These are phyloP conservation scores for Rhododendron ovatum DNA, from an alignment of 148 eudicot species.

Conservation along the genomic window DNA sequence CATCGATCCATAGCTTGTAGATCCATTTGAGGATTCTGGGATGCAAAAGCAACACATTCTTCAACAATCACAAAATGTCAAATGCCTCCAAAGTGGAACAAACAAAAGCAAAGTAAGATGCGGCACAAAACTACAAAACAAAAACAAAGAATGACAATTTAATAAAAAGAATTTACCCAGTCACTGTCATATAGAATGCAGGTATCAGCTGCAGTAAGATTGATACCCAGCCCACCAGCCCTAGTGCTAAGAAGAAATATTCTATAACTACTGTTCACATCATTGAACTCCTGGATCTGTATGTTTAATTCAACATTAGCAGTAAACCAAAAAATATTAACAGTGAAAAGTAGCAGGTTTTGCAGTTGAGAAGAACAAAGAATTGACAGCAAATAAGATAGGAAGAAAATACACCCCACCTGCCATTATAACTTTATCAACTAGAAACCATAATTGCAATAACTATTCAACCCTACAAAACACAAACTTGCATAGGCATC, in stretches of 20 bases:
- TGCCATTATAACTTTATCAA: neutral
- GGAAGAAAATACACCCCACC: neutral
- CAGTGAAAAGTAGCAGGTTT: neutral
- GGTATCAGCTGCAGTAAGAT: slow-evolving; percentile 95
- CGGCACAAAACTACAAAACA: neutral
- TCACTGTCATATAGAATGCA: slow-evolving; percentile 99
- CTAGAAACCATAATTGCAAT: neutral
- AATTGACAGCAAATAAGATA: slow-evolving; percentile 13
- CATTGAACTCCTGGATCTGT: slow-evolving; percentile 91
- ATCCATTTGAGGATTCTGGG: slow-evolving; percentile 98
- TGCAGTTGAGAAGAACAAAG: neutral
- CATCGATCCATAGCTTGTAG: slow-evolving; percentile 99
- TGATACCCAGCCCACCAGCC: slow-evolving; percentile 98
- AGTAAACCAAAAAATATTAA: neutral
- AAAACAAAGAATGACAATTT: neutral
- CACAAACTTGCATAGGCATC: neutral
- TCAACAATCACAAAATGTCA: neutral
- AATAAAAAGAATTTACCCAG: slow-evolving; percentile 44
- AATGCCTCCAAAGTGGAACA: neutral
- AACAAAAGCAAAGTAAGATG: neutral
- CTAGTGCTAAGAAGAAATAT: slow-evolving; percentile 95
- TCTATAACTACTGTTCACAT: slow-evolving; percentile 52
- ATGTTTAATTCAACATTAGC: slow-evolving; percentile 1
- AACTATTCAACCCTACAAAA: neutral
- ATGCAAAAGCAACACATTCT: slow-evolving; percentile 12